A percentile compares a stretch with the other conserved stretches of the same genome.
phyloP scores from a whole-genome alignment of 2,329 filamentous ascomycete genomes.

The Aciculosporium take region DNA sequence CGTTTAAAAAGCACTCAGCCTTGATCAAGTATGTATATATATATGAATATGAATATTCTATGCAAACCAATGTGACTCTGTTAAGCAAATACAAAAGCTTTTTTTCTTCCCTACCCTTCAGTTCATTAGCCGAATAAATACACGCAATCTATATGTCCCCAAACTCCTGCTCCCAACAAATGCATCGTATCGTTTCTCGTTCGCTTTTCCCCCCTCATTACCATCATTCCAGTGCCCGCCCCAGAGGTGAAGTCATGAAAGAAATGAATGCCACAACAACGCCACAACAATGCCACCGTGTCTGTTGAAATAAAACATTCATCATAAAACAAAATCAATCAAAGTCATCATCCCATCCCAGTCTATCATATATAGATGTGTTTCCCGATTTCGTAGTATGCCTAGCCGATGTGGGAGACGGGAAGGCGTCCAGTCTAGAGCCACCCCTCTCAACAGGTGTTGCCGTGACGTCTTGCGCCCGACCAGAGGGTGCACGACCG shows the following conservation, averaged over 20 bases:
- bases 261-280: neutral
- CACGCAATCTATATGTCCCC: too few species aligned
- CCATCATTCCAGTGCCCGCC: too few species aligned
- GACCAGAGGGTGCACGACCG: constrained; percentile 9
- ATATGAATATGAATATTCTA: too few species aligned
- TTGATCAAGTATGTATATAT: too few species aligned
- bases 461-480: constrained; percentile 16
- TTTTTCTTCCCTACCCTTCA: too few species aligned
- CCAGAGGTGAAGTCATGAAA: too few species aligned
- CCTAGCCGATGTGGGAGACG: constrained; percentile 8
- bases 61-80: too few species aligned
- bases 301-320: constrained; percentile 8
- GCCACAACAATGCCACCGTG: constrained; percentile 5
- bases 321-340: constrained; percentile 33
- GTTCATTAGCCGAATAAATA: too few species aligned
- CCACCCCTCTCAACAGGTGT: constrained; percentile 26
- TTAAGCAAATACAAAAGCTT: too few species aligned
- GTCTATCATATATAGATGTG: constrained; percentile 35
- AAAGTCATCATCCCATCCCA: constrained; percentile 46
- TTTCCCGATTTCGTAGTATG: constrained; percentile 13
- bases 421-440: constrained; percentile 7
- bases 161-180: too few species aligned
- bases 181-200: neutral
- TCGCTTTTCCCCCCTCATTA: neutral
- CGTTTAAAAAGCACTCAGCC: too few species aligned